Conservation (phyloP, 2,329 filamentous ascomycete genomes). For the Trichoderma harzianum region DNA sequence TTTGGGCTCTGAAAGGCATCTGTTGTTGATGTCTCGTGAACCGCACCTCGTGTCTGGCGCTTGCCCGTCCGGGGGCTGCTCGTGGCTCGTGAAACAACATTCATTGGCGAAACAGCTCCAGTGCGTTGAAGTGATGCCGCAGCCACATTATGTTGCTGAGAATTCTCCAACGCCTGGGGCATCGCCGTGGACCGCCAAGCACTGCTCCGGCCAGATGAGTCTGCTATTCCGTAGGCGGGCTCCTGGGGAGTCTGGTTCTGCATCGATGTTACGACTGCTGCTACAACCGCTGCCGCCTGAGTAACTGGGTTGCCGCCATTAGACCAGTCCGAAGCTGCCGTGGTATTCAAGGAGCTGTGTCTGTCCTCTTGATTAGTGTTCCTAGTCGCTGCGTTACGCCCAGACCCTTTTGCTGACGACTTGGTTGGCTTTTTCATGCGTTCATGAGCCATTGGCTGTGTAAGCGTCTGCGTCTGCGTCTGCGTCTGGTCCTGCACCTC, state of each 20-base stretch:
- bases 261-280: constrained; percentile 6
- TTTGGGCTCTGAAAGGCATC: constrained; percentile 12
- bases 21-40: constrained; percentile 21
- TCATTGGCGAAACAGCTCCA: constrained; percentile 33
- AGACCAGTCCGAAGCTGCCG: constrained; percentile 8
- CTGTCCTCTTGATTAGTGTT: background rate
- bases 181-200: constrained; percentile 18
- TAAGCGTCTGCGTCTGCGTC: background rate
- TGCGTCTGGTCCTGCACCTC: background rate
- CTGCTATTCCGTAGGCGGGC: background rate
- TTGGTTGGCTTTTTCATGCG: background rate
- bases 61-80: constrained; percentile 35
- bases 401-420: background rate
- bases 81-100: constrained; percentile 24
- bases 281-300: constrained; percentile 5
- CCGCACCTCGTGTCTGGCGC: constrained; percentile 31
- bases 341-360: background rate
- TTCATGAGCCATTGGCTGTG: background rate
- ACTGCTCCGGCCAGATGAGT: background rate
- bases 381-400: background rate
- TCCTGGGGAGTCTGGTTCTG: constrained; percentile 3
- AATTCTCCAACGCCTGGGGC: constrained; percentile 23
- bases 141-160: constrained; percentile 21
- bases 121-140: constrained; percentile 28
- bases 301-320: background rate